Percentiles rank a stretch among this genome's conserved stretches.
Evolutionary conservation across 1,284 basidiomycete species (phyloP).

Genomic region (Pascua guehoae): DNA sequence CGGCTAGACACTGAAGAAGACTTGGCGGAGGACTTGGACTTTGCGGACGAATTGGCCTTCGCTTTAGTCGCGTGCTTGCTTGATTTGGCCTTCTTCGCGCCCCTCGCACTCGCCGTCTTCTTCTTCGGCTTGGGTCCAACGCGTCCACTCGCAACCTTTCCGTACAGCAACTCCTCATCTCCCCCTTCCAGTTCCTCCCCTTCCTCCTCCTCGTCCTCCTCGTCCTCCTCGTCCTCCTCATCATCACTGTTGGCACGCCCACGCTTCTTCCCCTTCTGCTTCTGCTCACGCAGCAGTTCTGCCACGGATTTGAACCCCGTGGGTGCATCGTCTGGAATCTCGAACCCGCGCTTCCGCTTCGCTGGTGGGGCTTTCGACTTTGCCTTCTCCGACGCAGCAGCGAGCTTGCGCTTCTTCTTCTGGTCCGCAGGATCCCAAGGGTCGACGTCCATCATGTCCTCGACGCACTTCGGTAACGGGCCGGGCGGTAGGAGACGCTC

Average conservation of each 20-base stretch:
- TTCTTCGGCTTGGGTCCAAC: background rate
- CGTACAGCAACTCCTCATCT: constrained; percentile 15
- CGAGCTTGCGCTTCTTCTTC: constrained; percentile 25
- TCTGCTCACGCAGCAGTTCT: constrained; percentile 31
- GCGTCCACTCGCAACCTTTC: background rate
- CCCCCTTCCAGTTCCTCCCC: constrained; percentile 14
- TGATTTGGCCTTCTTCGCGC: constrained; percentile 4
- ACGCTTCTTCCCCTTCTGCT: constrained; percentile 17
- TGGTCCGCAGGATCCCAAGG: constrained; percentile 43
- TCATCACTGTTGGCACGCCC: constrained; percentile 10
- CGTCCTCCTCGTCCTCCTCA: constrained; percentile 2
- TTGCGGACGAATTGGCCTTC: constrained; percentile 1
- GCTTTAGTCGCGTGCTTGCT: no score
- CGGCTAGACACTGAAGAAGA: background rate
- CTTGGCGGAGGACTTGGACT: background rate
- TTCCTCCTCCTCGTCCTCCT: constrained; percentile 14
- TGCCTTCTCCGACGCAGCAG: constrained; percentile 16
- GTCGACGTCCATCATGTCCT: constrained; percentile 65
- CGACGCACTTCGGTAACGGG: constrained; percentile 69
- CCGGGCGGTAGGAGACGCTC: constrained; percentile 77
- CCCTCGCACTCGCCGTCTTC: background rate
- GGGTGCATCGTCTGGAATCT: constrained; percentile 37
- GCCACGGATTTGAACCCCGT: constrained; percentile 46
- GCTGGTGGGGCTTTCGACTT: constrained; percentile 16
- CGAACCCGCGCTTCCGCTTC: constrained; percentile 29